Evolutionary conservation across 306 rosid genomes (phyloP).

Genomic region (Inga leiocalycina): DNA sequence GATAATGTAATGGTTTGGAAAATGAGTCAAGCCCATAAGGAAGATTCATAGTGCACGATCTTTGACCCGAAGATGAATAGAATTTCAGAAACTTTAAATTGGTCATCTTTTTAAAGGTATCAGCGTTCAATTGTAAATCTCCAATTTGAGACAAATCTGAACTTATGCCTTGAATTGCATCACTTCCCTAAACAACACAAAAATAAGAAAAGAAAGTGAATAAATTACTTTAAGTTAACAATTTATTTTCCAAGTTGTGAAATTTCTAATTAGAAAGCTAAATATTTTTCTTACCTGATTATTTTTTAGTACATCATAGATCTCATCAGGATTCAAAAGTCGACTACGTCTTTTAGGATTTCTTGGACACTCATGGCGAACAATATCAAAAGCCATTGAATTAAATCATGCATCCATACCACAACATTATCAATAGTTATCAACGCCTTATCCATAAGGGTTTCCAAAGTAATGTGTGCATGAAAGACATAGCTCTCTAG

Average conservation of each 20-base stretch:
- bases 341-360: neutral
- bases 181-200: conserved; percentile 1
- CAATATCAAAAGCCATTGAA: no score
- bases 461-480: no score
- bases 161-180: conserved; percentile 16
- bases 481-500: no score
- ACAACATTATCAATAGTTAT: no score
- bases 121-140: neutral
- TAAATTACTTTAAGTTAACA: neutral
- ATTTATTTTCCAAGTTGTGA: neutral
- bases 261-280: neutral
- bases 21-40: neutral
- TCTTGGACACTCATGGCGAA: neutral
- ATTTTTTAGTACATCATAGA: neutral
- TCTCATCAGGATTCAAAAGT: neutral
- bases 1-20: neutral
- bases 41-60: neutral
- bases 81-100: conserved; percentile 19
- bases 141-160: conserved; percentile 16
- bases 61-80: neutral
- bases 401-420: no score
- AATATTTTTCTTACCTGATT: neutral
- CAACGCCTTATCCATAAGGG: no score
- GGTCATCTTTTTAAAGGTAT: conserved; percentile 24
- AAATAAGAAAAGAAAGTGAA: neutral